Conservation (phyloP, 768 basidiomycete species). For the Kwoniella mangroviensis region DNA sequence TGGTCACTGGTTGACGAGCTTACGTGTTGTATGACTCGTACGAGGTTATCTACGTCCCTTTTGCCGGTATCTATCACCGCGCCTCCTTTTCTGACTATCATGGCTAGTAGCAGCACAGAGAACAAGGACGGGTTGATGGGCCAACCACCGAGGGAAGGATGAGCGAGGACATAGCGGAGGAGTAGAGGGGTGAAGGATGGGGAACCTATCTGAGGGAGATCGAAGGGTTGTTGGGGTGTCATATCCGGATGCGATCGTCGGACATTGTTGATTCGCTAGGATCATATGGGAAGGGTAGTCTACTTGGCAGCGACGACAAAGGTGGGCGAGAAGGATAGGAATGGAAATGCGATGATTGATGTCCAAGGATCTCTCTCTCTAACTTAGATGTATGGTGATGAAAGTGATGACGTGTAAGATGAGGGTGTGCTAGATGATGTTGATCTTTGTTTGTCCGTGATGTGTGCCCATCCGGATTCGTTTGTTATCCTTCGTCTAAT, state of each 20-base stretch:
- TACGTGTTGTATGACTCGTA: neutral
- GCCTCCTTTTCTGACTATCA: conserved; percentile 38
- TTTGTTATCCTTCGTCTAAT: neutral
- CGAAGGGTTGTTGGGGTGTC: neutral
- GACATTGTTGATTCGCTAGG: neutral
- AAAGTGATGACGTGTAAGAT: conserved; percentile 26
- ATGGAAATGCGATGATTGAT: too few relatives aligned
- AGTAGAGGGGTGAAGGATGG: conserved; percentile 29
- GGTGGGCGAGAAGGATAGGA: too few relatives aligned
- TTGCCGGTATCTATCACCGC: conserved; percentile 26
- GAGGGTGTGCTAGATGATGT: neutral
- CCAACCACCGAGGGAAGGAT: conserved; percentile 31
- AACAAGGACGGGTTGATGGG: conserved; percentile 34
- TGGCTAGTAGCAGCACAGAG: conserved; percentile 29
- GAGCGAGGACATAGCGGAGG: conserved; percentile 14
- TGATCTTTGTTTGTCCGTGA: neutral
- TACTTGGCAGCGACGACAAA: too few relatives aligned
- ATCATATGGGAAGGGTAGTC: neutral
- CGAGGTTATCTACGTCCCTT: conserved; percentile 3
- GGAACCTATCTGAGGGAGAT: conserved; percentile 1
- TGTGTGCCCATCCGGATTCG: neutral
- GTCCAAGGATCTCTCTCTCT: too few relatives aligned
- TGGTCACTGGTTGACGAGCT: neutral
- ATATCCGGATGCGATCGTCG: neutral
- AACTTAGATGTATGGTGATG: neutral